These are phyloP conservation scores for Thielaviopsis euricoi DNA, from an alignment of 2,329 filamentous ascomycete species.

Conservation along the genomic window DNA sequence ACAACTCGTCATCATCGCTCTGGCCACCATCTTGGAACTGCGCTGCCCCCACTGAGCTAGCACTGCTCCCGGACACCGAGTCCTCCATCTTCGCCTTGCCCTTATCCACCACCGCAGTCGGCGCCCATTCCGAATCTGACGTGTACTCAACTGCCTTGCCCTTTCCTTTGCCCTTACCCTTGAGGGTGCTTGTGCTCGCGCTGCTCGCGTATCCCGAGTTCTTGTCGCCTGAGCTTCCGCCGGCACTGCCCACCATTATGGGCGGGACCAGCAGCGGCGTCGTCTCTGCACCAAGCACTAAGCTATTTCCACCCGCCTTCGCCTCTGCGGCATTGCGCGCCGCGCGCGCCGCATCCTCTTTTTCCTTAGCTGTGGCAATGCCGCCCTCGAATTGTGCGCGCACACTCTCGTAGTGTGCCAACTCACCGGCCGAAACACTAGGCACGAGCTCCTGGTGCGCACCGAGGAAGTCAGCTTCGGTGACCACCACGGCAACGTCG, in stretches of 20 bases:
- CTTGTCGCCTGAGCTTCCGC: not conserved
- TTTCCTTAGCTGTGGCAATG: conserved; percentile 20
- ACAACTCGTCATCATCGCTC: conserved; percentile 40
- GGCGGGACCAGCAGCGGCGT: conserved; percentile 11
- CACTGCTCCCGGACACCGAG: not conserved
- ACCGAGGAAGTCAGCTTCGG: conserved; percentile 69
- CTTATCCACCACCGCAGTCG: conserved; percentile 22
- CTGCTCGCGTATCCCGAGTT: conserved; percentile 6
- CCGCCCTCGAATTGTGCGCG: conserved; percentile 63
- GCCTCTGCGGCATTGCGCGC: conserved; percentile 14
- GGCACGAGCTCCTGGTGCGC: conserved; percentile 82
- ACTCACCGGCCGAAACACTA: conserved; percentile 79
- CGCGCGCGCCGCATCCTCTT: conserved; percentile 23
- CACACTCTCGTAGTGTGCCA: conserved; percentile 80
- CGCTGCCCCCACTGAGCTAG: conserved; percentile 16
- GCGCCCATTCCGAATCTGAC: conserved; percentile 19
- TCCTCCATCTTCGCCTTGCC: conserved; percentile 33
- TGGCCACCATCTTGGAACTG: conserved; percentile 37
- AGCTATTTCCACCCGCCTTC: not conserved
- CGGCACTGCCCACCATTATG: not conserved
- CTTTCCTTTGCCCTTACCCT: conserved; percentile 14
- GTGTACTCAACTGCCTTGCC: conserved; percentile 1
- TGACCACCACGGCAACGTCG: conserved; percentile 76
- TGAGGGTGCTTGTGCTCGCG: conserved; percentile 7
- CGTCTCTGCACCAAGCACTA: not conserved